phyloP scores from a whole-genome alignment of 306 rosid species.

The Rosa persica region DNA sequence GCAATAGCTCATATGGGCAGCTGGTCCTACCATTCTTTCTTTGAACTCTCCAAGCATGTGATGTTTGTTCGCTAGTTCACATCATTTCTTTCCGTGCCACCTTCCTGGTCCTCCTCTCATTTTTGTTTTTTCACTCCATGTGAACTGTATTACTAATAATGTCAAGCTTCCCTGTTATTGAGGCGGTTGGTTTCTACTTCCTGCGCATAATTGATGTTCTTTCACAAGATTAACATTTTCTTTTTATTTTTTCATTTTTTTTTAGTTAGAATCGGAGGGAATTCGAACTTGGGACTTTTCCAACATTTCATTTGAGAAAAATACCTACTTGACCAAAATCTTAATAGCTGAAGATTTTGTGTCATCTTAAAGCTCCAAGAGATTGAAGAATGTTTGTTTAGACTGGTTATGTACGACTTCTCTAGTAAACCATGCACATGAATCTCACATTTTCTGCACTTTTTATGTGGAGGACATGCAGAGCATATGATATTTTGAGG shows the following conservation, averaged over 20 bases:
- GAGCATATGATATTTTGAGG: background rate
- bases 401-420: background rate
- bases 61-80: constrained; percentile 29
- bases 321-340: background rate
- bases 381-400: background rate
- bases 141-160: background rate
- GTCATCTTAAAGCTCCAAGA: background rate
- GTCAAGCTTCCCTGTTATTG: background rate
- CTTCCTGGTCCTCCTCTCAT: background rate
- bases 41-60: constrained; percentile 29
- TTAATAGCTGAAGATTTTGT: background rate
- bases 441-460: background rate
- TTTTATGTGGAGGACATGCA: background rate
- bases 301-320: background rate
- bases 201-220: background rate
- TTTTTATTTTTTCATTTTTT: background rate
- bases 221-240: background rate
- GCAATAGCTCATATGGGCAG: background rate
- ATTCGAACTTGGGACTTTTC: too few relatives aligned
- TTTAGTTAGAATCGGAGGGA: too few relatives aligned
- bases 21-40: constrained; percentile 15
- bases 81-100: background rate
- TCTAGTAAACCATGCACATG: background rate
- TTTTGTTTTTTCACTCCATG: background rate
- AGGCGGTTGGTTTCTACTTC: background rate